Evolutionary conservation across 345 rosid species (phyloP).

Genomic region (Syzygium oleosum): DNA sequence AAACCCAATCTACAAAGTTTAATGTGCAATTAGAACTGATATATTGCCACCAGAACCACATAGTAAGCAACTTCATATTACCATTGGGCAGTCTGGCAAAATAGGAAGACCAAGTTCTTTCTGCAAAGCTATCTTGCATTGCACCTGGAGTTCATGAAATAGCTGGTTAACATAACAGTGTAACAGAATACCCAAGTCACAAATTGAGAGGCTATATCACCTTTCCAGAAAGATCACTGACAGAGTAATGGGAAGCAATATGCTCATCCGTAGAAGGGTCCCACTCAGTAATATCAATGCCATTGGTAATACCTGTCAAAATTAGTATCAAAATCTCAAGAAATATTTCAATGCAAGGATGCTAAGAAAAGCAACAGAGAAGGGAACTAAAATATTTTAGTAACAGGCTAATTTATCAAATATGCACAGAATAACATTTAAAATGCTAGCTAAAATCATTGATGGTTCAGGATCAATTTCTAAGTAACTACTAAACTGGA

Average conservation of each 20-base stretch:
- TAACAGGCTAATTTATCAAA: background rate
- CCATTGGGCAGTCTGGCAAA: slow-evolving; percentile 82
- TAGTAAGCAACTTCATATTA: slow-evolving; percentile 12
- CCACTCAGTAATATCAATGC: slow-evolving; percentile 81
- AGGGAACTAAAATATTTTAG: background rate
- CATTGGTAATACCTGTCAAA: slow-evolving; percentile 72
- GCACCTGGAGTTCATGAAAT: slow-evolving; percentile 36
- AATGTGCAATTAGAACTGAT: background rate
- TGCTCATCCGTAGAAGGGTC: slow-evolving; percentile 70
- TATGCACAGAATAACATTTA: background rate
- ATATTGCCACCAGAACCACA: background rate
- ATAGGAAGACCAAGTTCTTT: slow-evolving; percentile 85
- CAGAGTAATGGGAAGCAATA: slow-evolving; percentile 51
- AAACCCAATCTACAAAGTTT: slow-evolving; percentile 63
- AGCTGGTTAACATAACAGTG: slow-evolving; percentile 1
- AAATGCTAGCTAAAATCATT: background rate
- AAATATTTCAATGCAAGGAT: background rate
- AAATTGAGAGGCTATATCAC: slow-evolving; percentile 6
- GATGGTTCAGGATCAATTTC: background rate
- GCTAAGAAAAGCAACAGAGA: background rate
- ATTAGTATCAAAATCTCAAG: background rate
- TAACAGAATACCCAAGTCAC: background rate
- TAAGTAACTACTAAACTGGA: background rate
- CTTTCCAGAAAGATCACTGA: slow-evolving; percentile 75
- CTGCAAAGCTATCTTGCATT: slow-evolving; percentile 83